phyloP scores from a whole-genome alignment of 2,329 filamentous ascomycete species.

The Paecilomyces niveus region DNA sequence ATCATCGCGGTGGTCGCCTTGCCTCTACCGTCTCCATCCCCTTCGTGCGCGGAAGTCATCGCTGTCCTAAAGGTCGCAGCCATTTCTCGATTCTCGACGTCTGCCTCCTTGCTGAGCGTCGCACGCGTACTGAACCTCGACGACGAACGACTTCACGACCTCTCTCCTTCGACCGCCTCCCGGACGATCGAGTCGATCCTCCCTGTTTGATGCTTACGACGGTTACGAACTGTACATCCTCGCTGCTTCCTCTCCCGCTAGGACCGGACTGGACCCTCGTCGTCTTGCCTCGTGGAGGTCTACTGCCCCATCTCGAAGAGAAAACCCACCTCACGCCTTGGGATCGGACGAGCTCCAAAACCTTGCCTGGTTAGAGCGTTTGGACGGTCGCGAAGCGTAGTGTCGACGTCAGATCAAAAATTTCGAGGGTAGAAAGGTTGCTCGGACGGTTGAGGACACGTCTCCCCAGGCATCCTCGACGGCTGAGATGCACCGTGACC shows the following conservation, averaged over 20 bases:
- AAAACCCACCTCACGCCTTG: neutral
- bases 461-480: neutral
- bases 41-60: neutral
- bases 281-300: neutral
- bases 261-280: neutral
- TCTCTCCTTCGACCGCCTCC: neutral
- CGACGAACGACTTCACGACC: neutral
- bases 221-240: neutral
- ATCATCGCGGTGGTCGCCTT: conserved; percentile 1
- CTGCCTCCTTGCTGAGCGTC: neutral
- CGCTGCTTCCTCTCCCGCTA: conserved; percentile 1
- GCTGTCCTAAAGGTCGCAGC: neutral
- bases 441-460: neutral
- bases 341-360: neutral
- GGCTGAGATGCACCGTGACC: conserved; percentile 9
- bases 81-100: neutral
- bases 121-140: neutral
- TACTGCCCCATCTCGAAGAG: neutral
- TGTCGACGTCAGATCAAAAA: neutral
- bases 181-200: neutral
- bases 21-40: conserved; percentile 1
- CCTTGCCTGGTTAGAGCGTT: neutral
- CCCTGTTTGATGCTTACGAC: neutral
- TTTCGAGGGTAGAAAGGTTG: neutral
- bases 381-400: neutral